Evolutionary conservation across 2,329 filamentous ascomycete species (phyloP), one percentile per base, ranked within the genome.

Genomic region (Colletotrichum spinosum): DNA sequence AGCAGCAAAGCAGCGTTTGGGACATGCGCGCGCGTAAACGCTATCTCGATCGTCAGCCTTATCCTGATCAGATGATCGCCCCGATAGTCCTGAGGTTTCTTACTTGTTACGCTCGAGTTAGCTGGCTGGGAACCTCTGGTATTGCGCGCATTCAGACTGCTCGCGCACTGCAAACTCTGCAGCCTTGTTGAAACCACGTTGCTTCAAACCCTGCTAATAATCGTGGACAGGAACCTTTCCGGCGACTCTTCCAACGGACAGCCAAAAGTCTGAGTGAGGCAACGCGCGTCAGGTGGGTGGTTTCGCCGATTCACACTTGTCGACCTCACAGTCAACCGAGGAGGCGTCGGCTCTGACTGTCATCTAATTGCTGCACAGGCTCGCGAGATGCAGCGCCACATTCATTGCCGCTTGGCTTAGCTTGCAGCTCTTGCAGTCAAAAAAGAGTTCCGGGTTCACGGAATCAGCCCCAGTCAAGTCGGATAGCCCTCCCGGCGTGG

Each of bases 371-470:
- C 25, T 34, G 17, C 58, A 49, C 60, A 89, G 87, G 67, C 74
- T 89, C 46, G 78, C 86, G 57, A 81, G 83, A 79, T 88, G 83
- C 80, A 70, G 88, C 5, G 83, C 87, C 35, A 80, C 84, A 1
- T 89, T 90, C 72, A 76, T 87, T 39, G 83, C 87, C 6, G 86
- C 81, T 39, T 90, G 85, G 82, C 75, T 85, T 58, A 84, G 87
- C 72, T 75, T 90, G 35, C 79, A 79, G 60, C 78, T 90, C 7
- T 77, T 90, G 11, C 87, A 89, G 73, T 84, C 85, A 17, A 87
- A 86, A 70, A 78, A 80, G 58, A 83, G 78, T 56, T 73, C 76
- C 7, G 72, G 75, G 52, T 82, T 83, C 68, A 77, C 80, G 6
- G 80, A 84, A 52, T 77, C 74, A 11, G 70, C 77, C 3, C 69